Evolutionary conservation across 2,329 filamentous ascomycete genomes (phyloP).

Genomic region (Trichoderma arundinaceum): DNA sequence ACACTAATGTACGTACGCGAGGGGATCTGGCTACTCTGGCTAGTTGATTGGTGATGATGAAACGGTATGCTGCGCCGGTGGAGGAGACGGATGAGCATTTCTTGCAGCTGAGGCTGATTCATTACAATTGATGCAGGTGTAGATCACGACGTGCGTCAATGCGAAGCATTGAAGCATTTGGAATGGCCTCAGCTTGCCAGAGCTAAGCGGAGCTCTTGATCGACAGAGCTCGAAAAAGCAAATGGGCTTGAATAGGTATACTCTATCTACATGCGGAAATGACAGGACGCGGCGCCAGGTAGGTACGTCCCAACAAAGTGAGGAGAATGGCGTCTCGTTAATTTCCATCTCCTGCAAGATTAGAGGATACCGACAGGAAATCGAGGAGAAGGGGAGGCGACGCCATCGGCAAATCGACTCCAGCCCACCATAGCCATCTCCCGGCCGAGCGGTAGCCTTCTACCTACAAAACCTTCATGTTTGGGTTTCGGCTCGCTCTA

Average conservation of each 20-base stretch:
- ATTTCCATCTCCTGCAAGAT: too few species aligned
- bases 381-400: background rate
- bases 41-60: background rate
- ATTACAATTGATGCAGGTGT: background rate
- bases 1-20: background rate
- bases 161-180: background rate
- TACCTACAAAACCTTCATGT: background rate
- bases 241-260: background rate
- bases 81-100: background rate
- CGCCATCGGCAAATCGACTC: background rate
- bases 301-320: background rate
- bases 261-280: background rate
- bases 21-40: background rate
- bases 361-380: background rate
- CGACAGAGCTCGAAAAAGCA: background rate
- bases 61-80: background rate
- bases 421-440: background rate
- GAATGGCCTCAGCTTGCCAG: background rate
- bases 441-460: background rate
- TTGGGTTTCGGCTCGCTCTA: background rate
- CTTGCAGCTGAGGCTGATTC: background rate
- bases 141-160: background rate
- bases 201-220: background rate
- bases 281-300: background rate
- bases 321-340: background rate